Evolutionary conservation across 2,329 filamentous ascomycete genomes (phyloP).

Genomic region (Hirsutella rhossiliensis): DNA sequence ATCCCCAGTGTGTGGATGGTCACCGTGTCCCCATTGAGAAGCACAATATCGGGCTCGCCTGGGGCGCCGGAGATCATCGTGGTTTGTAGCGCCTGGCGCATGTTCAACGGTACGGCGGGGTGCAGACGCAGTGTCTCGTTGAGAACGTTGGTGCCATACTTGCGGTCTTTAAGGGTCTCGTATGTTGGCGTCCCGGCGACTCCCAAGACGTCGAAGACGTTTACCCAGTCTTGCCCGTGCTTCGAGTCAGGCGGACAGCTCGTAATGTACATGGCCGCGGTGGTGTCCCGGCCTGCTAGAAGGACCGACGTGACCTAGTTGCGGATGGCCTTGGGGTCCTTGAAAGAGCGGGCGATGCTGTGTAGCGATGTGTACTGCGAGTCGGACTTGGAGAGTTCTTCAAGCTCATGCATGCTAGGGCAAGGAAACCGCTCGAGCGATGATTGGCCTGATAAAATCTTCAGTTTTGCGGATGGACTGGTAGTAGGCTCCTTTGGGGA

Average conservation of each 20-base stretch:
- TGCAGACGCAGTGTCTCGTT: constrained; percentile 71
- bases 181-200: constrained; percentile 64
- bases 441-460: constrained; percentile 62
- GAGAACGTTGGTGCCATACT: constrained; percentile 61
- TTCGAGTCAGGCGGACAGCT: constrained; percentile 60
- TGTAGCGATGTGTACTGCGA: constrained; percentile 75
- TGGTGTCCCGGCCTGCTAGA: constrained; percentile 79
- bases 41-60: constrained; percentile 48
- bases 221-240: constrained; percentile 59
- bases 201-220: constrained; percentile 56
- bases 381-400: constrained; percentile 57
- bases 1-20: constrained; percentile 58
- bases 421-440: constrained; percentile 69
- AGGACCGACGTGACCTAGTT: constrained; percentile 78
- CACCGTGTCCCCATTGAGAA: constrained; percentile 54
- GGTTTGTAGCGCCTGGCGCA: constrained; percentile 49
- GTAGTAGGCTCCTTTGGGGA: constrained; percentile 56
- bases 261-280: constrained; percentile 77
- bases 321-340: constrained; percentile 58
- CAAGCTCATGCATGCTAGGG: constrained; percentile 60
- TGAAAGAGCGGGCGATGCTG: constrained; percentile 70
- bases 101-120: constrained; percentile 68
- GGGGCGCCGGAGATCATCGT: constrained; percentile 5
- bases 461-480: constrained; percentile 36
- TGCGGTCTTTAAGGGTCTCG: constrained; percentile 74